Conservation (phyloP, 768 basidiomycete genomes). For the Mycena amicta region DNA sequence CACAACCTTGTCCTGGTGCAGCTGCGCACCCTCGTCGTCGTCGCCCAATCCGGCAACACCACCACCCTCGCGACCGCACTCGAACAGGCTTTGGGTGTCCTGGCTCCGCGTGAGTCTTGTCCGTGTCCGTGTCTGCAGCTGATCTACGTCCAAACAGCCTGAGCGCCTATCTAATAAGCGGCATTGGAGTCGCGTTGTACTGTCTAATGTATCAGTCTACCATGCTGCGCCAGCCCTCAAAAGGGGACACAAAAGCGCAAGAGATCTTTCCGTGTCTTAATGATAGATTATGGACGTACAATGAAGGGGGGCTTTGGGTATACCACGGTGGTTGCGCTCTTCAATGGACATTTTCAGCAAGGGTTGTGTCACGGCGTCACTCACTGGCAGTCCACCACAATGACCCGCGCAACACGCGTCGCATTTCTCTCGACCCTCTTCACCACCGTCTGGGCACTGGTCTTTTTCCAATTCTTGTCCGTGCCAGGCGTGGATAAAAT, state of each 20-base stretch:
- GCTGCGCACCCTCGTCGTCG: too few species aligned
- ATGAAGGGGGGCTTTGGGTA: constrained; percentile 95
- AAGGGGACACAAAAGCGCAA: constrained; percentile 6
- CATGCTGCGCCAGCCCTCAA: constrained; percentile 77
- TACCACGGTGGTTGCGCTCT: constrained; percentile 84
- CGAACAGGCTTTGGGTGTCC: too few species aligned
- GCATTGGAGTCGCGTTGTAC: too few species aligned
- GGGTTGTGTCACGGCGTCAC: not conserved
- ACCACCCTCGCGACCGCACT: too few species aligned
- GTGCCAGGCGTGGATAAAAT: constrained; percentile 55
- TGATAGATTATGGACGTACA: constrained; percentile 48
- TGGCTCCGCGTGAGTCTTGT: too few species aligned
- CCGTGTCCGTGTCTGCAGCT: too few species aligned
- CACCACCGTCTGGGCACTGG: constrained; percentile 55
- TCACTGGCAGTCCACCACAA: constrained; percentile 28
- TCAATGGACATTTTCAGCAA: constrained; percentile 20
- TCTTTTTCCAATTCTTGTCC: constrained; percentile 54
- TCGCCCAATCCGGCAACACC: too few species aligned
- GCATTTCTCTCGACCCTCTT: constrained; percentile 46
- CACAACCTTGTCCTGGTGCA: too few species aligned
- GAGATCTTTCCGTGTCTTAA: too few species aligned
- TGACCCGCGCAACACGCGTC: constrained; percentile 66
- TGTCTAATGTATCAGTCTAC: too few species aligned
- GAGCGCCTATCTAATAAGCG: too few species aligned
- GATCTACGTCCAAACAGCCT: too few species aligned